Evolutionary conservation across 2,329 filamentous ascomycete genomes (phyloP).

Genomic region (Chrysosporium keratinophilum): DNA sequence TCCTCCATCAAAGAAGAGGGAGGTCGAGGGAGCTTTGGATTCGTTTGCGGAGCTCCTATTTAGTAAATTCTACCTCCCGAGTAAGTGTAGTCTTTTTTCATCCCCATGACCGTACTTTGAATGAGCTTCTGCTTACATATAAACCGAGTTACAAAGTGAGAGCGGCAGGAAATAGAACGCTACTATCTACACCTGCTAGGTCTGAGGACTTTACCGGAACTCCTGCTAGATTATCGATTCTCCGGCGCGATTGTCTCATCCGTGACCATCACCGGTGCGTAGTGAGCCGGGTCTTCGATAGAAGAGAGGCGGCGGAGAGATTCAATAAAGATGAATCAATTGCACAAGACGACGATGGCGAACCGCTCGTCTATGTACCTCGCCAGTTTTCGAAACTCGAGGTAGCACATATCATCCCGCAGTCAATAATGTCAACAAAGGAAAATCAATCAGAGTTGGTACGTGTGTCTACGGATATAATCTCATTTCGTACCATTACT

Average conservation of each 20-base stretch:
- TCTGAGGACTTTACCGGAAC: constrained; percentile 13
- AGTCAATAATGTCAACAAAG: constrained; percentile 17
- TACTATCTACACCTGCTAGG: constrained; percentile 14
- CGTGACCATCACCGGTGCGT: constrained; percentile 19
- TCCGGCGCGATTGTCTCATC: constrained; percentile 17
- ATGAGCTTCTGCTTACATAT: neutral
- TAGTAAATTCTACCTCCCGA: constrained; percentile 17
- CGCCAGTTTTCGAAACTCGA: constrained; percentile 13
- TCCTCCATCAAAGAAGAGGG: constrained; percentile 2
- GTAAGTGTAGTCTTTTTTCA: constrained; percentile 13
- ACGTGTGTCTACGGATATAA: neutral
- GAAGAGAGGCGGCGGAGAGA: constrained; percentile 14
- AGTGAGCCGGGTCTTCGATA: constrained; percentile 16
- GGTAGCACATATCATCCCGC: constrained; percentile 19
- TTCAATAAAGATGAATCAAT: constrained; percentile 10
- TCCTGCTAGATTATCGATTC: constrained; percentile 14
- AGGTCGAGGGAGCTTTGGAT: constrained; percentile 7
- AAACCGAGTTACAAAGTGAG: constrained; percentile 11
- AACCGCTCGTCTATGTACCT: constrained; percentile 8
- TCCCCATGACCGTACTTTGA: constrained; percentile 6
- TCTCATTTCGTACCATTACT: constrained; percentile 1
- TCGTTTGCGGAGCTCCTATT: constrained; percentile 16
- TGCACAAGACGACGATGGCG: constrained; percentile 17
- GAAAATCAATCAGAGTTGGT: constrained; percentile 1
- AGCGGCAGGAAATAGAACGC: constrained; percentile 16